Conservation (phyloP, 2,329 filamentous ascomycete species). For the Hymenoscyphus albidus region DNA sequence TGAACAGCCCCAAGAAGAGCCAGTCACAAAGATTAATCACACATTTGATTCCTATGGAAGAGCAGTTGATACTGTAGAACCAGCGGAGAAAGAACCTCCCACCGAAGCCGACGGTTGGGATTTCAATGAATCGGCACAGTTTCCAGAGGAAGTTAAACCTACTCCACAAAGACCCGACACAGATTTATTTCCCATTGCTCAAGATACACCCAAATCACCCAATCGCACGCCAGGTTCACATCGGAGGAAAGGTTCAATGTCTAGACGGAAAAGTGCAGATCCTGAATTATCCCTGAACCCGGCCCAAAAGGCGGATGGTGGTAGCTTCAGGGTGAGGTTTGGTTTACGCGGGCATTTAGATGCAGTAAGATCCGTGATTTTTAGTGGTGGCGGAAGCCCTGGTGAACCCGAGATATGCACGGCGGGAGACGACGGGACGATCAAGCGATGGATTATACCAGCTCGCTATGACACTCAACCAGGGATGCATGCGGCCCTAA, state of each 20-base stretch:
- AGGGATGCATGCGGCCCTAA: conserved; percentile 43
- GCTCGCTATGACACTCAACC: conserved; percentile 65
- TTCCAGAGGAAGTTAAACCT: conserved; percentile 52
- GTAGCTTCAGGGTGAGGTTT: conserved; percentile 88
- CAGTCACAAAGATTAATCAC: conserved; percentile 54
- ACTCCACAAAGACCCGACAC: conserved; percentile 71
- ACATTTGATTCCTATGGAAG: conserved; percentile 55
- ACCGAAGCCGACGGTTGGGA: conserved; percentile 79
- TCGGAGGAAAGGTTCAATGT: conserved; percentile 76
- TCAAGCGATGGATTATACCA: conserved; percentile 96
- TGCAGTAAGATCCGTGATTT: conserved; percentile 90
- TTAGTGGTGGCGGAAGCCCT: conserved; percentile 92
- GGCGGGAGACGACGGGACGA: conserved; percentile 87
- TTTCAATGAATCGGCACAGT: conserved; percentile 73
- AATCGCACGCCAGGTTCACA: conserved; percentile 65
- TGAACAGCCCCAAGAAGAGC: conserved; percentile 45
- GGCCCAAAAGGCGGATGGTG: conserved; percentile 62
- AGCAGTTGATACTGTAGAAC: conserved; percentile 37
- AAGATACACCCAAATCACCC: conserved; percentile 77
- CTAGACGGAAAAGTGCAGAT: conserved; percentile 67
- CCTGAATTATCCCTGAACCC: conserved; percentile 53
- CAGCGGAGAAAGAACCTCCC: conserved; percentile 44
- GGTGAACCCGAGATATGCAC: conserved; percentile 97
- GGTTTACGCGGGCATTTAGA: conserved; percentile 89
- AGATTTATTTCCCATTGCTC: conserved; percentile 79